Evolutionary conservation across 1,284 basidiomycete genomes (phyloP).

Genomic region (Melampsora larici-populina): DNA sequence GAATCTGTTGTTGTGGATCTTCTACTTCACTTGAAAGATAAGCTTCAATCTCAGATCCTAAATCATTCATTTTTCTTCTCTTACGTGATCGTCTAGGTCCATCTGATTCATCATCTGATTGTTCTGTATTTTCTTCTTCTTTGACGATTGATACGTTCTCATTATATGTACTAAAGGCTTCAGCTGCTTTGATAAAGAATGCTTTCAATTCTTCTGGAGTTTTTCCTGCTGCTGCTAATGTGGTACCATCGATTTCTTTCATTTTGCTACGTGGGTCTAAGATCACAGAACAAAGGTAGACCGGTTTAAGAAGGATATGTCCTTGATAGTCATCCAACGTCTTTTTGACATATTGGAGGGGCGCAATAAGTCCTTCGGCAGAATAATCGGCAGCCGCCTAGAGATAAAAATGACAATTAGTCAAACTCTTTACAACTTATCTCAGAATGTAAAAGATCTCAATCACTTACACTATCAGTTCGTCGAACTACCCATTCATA

Average conservation of each 20-base stretch:
- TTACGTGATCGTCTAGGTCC: background rate
- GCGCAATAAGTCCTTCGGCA: too few relatives aligned
- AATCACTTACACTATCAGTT: background rate
- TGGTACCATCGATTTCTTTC: background rate
- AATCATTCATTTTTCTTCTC: background rate
- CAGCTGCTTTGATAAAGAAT: background rate
- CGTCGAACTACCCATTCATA: too few relatives aligned
- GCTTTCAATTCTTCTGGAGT: background rate
- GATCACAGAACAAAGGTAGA: constrained; percentile 1
- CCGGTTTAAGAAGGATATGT: background rate
- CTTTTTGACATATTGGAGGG: too few relatives aligned
- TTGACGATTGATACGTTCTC: background rate
- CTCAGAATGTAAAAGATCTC: background rate
- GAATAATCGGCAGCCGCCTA: too few relatives aligned
- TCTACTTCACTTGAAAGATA: background rate
- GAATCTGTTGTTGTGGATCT: background rate
- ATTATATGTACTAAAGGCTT: background rate
- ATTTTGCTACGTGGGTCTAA: constrained; percentile 1
- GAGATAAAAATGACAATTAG: too few relatives aligned
- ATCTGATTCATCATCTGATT: background rate
- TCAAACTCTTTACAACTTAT: too few relatives aligned
- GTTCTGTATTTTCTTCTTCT: background rate
- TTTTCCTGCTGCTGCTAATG: background rate
- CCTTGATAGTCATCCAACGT: background rate
- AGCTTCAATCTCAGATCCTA: background rate